Evolutionary conservation across 495 filamentous ascomycete species (phyloP), one percentile per base, ranked within the genome.

Genomic region (Xylaria castorea): DNA sequence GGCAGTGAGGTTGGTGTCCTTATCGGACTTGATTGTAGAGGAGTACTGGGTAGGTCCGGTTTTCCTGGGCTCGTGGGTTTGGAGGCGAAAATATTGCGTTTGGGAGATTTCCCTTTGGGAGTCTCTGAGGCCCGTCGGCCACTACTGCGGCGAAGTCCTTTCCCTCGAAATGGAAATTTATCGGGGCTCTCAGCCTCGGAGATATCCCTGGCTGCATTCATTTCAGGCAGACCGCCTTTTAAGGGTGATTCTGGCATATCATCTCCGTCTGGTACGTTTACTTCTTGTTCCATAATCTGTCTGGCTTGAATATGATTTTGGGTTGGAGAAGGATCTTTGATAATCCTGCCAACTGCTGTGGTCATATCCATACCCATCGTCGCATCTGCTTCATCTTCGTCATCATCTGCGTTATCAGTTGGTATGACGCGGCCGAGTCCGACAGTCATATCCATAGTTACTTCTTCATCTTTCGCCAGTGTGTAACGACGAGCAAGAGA

Each of bases 381-480:
- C 48, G 80, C 79, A 73, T 89, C 85, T 44, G 77, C 81, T 25
- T 88, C 87, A 18, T 84, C 83, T 44, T 51, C 61, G 7, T 79
- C 77, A 58, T 81, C 78, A 14, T 81, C 77, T 44, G 77, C 76
- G 61, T 83, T 80, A 44, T 75, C 75, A 34, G 76, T 71, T 30
- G 85, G 81, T 51, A 92, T 78, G 64, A 94, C 94, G 3, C 90
- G 87, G 50, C 93, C 92, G 73, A 94, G 82, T 0, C 91, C 90
- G 44, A 89, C 82, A 7, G 92, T 94, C 80, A 93, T 92, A 60
- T 94, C 91, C 91, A 94, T 93, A 20, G 79, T 78, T 11, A 75
- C 66, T 48, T 83, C 82, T 27, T 84, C 82, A 4, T 80, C 77
- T 34, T 75, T 70, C 1, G 78, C 77, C 44, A 76, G 71, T 62